Conservation (phyloP, 2,329 filamentous ascomycete species). For the Penicillium sp. region DNA sequence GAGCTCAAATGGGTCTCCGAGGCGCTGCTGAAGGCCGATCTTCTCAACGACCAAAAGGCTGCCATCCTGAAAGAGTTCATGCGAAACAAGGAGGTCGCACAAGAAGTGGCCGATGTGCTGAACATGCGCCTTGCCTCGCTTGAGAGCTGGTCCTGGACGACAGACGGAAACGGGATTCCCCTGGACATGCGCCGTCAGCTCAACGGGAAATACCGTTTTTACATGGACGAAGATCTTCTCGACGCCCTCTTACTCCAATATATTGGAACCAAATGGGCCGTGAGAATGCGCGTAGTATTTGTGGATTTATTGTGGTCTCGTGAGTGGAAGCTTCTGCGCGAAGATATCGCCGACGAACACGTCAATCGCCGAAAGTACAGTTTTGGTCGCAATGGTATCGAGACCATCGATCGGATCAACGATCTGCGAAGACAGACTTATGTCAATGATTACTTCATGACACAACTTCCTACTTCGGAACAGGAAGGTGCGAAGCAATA, state of each 20-base stretch:
- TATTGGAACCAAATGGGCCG: conserved; percentile 55
- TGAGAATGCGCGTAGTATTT: conserved; percentile 50
- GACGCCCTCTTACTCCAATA: conserved; percentile 59
- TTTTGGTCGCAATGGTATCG: conserved; percentile 25
- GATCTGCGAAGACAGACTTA: conserved; percentile 42
- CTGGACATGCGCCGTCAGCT: conserved; percentile 56
- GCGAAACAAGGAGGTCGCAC: conserved; percentile 51
- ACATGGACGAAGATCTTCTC: conserved; percentile 61
- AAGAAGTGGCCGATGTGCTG: conserved; percentile 59
- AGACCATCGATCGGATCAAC: conserved; percentile 30
- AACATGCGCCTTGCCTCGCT: conserved; percentile 57
- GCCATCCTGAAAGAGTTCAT: conserved; percentile 54
- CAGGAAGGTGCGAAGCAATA: conserved; percentile 41
- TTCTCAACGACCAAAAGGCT: conserved; percentile 56
- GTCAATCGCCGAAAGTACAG: conserved; percentile 50
- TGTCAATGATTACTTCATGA: conserved; percentile 55
- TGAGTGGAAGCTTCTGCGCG: conserved; percentile 45
- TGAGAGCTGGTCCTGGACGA: conserved; percentile 55
- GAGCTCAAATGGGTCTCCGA: conserved; percentile 50
- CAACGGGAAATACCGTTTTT: conserved; percentile 61
- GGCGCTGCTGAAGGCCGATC: conserved; percentile 52
- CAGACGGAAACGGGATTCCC: conserved; percentile 44
- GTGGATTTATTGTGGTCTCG: conserved; percentile 35
- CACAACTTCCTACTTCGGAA: conserved; percentile 52
- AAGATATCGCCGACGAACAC: conserved; percentile 40